Evolutionary conservation across 179 eudicot species (phyloP).

Genomic region (Spergularia azorica): DNA sequence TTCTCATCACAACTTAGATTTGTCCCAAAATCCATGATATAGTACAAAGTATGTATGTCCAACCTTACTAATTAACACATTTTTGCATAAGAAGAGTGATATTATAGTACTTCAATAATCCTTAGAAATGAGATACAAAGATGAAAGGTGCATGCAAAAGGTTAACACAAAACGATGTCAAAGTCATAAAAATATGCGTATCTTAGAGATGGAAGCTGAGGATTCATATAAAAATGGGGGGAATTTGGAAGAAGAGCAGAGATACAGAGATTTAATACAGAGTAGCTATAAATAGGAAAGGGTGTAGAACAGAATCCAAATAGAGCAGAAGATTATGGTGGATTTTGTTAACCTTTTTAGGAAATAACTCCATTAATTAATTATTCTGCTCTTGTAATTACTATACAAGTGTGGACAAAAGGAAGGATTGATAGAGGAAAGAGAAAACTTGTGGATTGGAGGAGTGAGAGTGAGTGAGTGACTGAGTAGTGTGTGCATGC

Average conservation of each 20-base stretch:
- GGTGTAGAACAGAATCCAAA: conserved; percentile 5
- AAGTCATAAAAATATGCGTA: conserved; percentile 13
- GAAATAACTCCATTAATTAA: background rate
- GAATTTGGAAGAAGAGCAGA: background rate
- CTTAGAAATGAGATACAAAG: too few relatives aligned
- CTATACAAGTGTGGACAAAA: conserved; percentile 11
- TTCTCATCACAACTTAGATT: too few relatives aligned
- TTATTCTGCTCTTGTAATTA: background rate
- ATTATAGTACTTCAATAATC: too few relatives aligned
- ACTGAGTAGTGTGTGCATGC: too few relatives aligned
- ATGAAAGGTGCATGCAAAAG: too few relatives aligned
- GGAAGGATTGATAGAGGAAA: background rate
- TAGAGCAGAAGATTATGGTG: background rate
- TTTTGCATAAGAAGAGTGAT: too few relatives aligned
- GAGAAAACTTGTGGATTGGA: too few relatives aligned
- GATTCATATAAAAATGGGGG: background rate
- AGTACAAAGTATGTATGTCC: too few relatives aligned
- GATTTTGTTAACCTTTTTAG: conserved; percentile 12
- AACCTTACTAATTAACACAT: too few relatives aligned
- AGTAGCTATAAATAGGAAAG: conserved; percentile 8
- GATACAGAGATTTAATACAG: background rate
- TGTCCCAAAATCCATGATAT: too few relatives aligned
- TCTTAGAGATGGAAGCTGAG: background rate
- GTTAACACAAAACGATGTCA: background rate
- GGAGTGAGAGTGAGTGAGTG: too few relatives aligned